A percentile compares a stretch with the other conserved stretches of the same genome.
Evolutionary conservation across 495 filamentous ascomycete genomes (phyloP).

Genomic region (Neurospora cerealis): DNA sequence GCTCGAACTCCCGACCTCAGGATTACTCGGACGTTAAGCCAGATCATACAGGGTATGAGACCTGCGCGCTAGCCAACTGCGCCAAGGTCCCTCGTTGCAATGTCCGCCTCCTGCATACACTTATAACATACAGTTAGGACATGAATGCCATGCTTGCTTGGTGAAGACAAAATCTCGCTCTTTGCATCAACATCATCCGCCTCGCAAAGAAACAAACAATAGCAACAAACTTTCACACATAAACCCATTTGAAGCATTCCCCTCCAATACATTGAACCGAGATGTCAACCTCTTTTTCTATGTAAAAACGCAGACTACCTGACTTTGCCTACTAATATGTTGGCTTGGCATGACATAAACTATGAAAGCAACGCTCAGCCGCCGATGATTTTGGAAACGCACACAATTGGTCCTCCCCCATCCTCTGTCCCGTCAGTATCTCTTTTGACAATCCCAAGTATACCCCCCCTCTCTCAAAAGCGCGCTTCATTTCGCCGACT

Average conservation of each 20-base stretch:
- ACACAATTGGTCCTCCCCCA: background rate
- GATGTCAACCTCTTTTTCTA: background rate
- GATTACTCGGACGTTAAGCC: background rate
- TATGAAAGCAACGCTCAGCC: background rate
- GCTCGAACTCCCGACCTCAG: background rate
- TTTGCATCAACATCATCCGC: background rate
- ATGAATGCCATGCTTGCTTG: no score
- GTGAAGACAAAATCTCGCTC: background rate
- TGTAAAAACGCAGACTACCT: background rate
- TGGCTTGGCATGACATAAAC: background rate
- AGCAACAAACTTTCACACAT: background rate
- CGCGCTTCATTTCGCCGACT: background rate
- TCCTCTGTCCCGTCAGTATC: background rate
- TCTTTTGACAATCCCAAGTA: background rate
- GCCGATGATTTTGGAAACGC: background rate
- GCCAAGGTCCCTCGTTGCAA: background rate
- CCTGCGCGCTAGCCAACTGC: background rate
- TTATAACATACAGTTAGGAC: no score
- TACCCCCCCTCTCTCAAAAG: background rate
- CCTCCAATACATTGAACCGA: background rate
- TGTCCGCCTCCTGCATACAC: accelerated
- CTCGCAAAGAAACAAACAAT: background rate
- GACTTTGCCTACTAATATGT: background rate
- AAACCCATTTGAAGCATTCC: background rate
- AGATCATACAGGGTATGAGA: background rate